These are phyloP conservation scores for Starmerella riodocensis DNA, from an alignment of 805 yeast genomes.

Conservation along the genomic window DNA sequence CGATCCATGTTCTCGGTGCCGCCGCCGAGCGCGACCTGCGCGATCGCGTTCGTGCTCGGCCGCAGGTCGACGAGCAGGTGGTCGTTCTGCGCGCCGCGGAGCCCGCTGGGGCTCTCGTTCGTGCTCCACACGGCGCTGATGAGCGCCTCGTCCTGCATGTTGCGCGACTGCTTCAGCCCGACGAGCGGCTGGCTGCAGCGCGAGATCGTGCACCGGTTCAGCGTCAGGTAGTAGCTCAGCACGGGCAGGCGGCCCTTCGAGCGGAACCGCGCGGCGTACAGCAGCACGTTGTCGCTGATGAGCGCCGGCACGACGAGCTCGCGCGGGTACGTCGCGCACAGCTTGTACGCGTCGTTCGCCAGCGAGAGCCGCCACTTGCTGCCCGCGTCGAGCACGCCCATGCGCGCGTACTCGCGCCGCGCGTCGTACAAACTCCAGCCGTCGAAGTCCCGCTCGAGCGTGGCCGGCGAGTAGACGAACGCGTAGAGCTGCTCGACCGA, in stretches of 20 bases:
- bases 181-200: conserved; percentile 89
- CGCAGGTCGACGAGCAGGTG: conserved; percentile 81
- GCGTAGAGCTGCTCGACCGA: conserved; percentile 58
- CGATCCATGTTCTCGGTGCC: conserved; percentile 90
- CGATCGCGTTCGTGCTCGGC: conserved; percentile 89
- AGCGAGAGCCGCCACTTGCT: conserved; percentile 58
- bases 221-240: conserved; percentile 57
- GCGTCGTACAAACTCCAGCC: conserved; percentile 68
- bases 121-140: conserved; percentile 59
- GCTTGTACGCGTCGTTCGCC: conserved; percentile 42
- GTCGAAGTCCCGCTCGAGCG: conserved; percentile 45
- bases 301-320: conserved; percentile 55
- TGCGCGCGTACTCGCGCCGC: conserved; percentile 53
- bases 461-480: conserved; percentile 63
- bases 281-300: conserved; percentile 68
- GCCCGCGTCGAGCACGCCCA: conserved; percentile 34
- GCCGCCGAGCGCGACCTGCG: conserved; percentile 95
- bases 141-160: conserved; percentile 81
- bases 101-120: conserved; percentile 30
- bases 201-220: conserved; percentile 56
- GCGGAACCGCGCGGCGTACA: conserved; percentile 73
- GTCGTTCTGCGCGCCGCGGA: conserved; percentile 29
- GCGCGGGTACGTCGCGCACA: conserved; percentile 67
- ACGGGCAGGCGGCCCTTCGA: conserved; percentile 79
- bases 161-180: conserved; percentile 75